Base-by-base conservation (phyloP, 495 filamentous ascomycete species). In the Oidiodendron maius region DNA sequence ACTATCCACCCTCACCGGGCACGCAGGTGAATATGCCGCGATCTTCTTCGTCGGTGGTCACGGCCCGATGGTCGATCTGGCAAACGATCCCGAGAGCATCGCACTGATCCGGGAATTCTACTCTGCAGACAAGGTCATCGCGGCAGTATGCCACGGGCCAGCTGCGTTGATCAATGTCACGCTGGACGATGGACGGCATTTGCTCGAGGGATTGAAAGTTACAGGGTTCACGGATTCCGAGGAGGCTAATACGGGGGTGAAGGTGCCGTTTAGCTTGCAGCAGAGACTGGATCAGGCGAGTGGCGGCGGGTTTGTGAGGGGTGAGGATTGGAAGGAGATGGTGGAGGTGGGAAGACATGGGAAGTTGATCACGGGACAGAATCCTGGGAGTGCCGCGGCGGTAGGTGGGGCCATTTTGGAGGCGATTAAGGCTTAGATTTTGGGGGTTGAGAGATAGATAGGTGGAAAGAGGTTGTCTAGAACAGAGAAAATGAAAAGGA, bases 1-100 rank as follows among this genome's bases (percentile, higher is more conserved):
- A 47, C 59, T 89, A 1, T 51, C 63, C 0, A 59, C 68, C 3
- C 68, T 84, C 40, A 32, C 72, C 0, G 75, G 77, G 0, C 68
- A 70, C 24, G 73, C 73, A 0, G 61, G 50, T 35, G 80, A 87
- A 38, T 89, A 80, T 58, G 84, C 78, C 43, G 84, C 80, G 18
- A 64, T 89, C 37, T 87, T 83, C 62, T 87, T 76, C 61, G 83
- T 86, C 11, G 86, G 86, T 55, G 86, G 86, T 20, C 81, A 89
- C 64, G 86, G 85, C n/a, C 84, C 85, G 48, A 84, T 89, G 82
- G 87, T 80, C 63, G 84, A 88, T 54, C 71, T 87, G 1, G 66
- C 69, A 21, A 53, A 51, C n/a, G 71, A 81, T 60, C 25, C 61
- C 1, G 61, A 60, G 25, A 80, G 75, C 10, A 68, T 78, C 44